Conservation (phyloP, 164 flowering plant genomes). For the Nymphaea colorata region DNA sequence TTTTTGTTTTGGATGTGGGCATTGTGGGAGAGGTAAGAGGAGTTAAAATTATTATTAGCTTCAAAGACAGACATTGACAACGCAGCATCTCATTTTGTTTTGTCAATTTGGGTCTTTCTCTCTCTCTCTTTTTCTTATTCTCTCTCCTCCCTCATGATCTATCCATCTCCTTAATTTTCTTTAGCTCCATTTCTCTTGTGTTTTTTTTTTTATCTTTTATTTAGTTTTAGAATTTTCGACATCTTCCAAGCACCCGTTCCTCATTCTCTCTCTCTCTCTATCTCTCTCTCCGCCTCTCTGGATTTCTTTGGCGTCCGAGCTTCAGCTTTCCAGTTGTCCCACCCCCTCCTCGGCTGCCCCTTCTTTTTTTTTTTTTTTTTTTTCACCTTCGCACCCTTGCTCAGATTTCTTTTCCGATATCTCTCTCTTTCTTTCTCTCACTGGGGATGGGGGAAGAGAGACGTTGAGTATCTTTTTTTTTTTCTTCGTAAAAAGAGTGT, state of each 20-base stretch:
- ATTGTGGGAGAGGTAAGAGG: too few relatives aligned
- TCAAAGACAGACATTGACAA: conserved; percentile 45
- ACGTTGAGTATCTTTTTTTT: too few relatives aligned
- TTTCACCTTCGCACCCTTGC: not conserved
- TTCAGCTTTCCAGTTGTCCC: conserved; percentile 34
- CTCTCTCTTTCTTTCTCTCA: not conserved
- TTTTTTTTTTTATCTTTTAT: too few relatives aligned
- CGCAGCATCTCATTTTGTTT: conserved; percentile 36
- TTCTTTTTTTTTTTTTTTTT: not conserved
- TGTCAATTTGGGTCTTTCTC: conserved; percentile 11
- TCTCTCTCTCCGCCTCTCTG: conserved; percentile 1
- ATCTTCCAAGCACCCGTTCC: conserved; percentile 9
- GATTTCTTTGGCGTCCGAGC: not conserved
- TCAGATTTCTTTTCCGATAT: not conserved
- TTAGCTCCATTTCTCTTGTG: too few relatives aligned
- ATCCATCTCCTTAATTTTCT: conserved; percentile 3
- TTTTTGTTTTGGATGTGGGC: too few relatives aligned
- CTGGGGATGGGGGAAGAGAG: not conserved
- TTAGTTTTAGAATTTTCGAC: not conserved
- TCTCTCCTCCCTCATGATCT: conserved; percentile 5
- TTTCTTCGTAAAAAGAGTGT: too few relatives aligned
- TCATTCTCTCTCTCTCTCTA: conserved; percentile 1
- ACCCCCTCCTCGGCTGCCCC: conserved; percentile 10
- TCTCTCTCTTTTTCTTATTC: conserved; percentile 6
- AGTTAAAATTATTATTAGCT: conserved; percentile 43